Evolutionary conservation across 2,329 filamentous ascomycete species (phyloP), one percentile per base, ranked within the genome.

Genomic region (Epichloe gansuensis): DNA sequence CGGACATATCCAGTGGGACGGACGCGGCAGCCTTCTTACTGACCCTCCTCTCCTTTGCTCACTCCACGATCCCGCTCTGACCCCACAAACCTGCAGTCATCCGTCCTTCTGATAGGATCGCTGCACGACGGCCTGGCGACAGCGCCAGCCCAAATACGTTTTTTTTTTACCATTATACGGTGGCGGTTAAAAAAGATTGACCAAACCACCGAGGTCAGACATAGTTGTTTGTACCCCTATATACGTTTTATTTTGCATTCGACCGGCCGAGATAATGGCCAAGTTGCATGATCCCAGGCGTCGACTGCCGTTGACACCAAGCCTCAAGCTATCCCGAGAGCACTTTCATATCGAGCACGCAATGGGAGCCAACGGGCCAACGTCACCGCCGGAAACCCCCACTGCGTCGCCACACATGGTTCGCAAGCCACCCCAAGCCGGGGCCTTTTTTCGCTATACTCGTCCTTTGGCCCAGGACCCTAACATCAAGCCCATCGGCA

Each of bases 351-450:
- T 36, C 49, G 53, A 52, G 13, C 53, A 50, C 39, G 59, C 62
- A 25, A 40, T 31, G 47, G 47, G 61, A 39, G 61, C 63, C 57
- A 51, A 38, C 4, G 66, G 69, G 52, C 72, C 71, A 50, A 69
- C 72, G 52, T 75, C 73, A 59, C 73, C 73, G 56, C 73, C 73
- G 41, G 70, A 72, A 48, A 74, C 72, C 41, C 73, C 73, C 49
- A 72, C 69, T 41, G 64, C 66, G 38, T 66, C 66, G 51, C 66
- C 68, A 52, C 60, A 62, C 34, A 60, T 64, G 54, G 58, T 61
- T 49, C 66, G 64, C 58, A 67, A 62, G 56, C 63, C 62, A 44
- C 61, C 61, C 13, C 62, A 61, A 55, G 58, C 65, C 59, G 60
- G 65, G 52, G 58, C 61, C 52, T 66, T 67, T 53, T 59, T 59